Base-by-base conservation (phyloP, 257 asterid genomes). In the Mentha longifolia region DNA sequence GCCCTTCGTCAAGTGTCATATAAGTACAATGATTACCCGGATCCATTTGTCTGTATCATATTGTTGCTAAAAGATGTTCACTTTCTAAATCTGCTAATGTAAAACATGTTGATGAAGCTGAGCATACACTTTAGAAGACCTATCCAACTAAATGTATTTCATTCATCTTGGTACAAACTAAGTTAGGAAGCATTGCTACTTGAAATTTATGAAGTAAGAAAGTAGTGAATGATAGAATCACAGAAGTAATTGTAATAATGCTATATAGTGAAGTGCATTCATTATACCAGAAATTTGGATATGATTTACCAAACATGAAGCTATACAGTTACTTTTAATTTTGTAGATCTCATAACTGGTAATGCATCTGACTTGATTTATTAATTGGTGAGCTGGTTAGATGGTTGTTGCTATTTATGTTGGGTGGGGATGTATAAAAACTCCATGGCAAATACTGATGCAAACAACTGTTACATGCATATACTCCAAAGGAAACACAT, bases 121-220 rank as follows among this genome's bases (percentile, higher is more conserved):
- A 9, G 16, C 42, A 19, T n/a, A 2, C 46, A 17, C 70, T 22
- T 65, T 46, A 30, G 71, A 47, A 65, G 39, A 15, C 37, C 37
- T 67, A 31, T 46, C 70, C 50, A 65, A 46, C 59, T 46, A 15
- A 47, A 47, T 25, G 22, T 46, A 25, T 39, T 67, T 67, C 50
- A 61, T 67, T 67, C 60, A 33, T 33, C 39, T 37, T n/a, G 54
- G 54, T 7, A 47, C 60, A 49, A 46, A 16, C 61, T 67, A 30
- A 37, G 60, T 31, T 20, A 35, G 19, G 31, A 50, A 54, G 15
- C n/a, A 20, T 54, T 54, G 60, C 60, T 54, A 20, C 60, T 19
- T 54, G 60, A 54, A 19, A 54, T 3, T n/a, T 54, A 19, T 54
- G 15, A 51, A 16, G 28, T 17, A 7, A 50, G 57, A 50, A 50